Evolutionary conservation across 371 early-diverging fungal genomes (phyloP).

Genomic region (Nematocida parisii): DNA sequence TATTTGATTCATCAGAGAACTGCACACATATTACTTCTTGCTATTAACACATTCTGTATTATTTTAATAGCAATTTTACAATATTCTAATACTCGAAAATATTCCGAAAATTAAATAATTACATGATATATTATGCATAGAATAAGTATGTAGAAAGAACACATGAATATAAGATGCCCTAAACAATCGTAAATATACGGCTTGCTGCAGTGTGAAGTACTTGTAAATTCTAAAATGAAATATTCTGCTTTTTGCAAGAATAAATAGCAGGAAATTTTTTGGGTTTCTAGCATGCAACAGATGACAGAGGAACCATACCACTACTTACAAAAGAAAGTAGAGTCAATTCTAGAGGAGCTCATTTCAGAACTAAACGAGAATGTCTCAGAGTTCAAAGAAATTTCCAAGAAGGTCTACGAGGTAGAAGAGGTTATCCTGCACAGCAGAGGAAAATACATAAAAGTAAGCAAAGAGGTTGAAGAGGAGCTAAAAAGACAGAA

Average conservation of each 20-base stretch:
- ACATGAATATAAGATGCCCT: no score
- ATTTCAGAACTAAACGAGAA: conserved; percentile 44
- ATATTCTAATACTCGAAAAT: no score
- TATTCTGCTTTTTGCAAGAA: background rate
- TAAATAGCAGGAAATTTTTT: conserved; percentile 13
- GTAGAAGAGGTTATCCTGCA: conserved; percentile 43
- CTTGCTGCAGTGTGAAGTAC: no score
- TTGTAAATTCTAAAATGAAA: no score
- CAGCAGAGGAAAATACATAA: conserved; percentile 38
- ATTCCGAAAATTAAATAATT: no score
- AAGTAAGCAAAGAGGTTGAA: conserved; percentile 46
- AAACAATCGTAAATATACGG: no score
- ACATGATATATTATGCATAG: no score
- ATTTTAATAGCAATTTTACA: no score
- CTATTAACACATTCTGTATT: no score
- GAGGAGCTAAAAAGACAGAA: conserved; percentile 46
- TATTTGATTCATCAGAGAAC: no score
- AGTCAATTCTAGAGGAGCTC: conserved; percentile 47
- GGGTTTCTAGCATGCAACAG: conserved; percentile 11
- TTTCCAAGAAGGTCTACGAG: conserved; percentile 46
- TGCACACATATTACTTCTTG: no score
- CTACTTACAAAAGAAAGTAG: conserved; percentile 54
- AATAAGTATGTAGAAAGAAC: no score
- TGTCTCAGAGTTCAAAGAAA: conserved; percentile 41
- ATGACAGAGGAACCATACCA: conserved; percentile 54